These are phyloP conservation scores for Penicillium expansum DNA, from an alignment of 2,329 filamentous ascomycete genomes.

Conservation along the genomic window DNA sequence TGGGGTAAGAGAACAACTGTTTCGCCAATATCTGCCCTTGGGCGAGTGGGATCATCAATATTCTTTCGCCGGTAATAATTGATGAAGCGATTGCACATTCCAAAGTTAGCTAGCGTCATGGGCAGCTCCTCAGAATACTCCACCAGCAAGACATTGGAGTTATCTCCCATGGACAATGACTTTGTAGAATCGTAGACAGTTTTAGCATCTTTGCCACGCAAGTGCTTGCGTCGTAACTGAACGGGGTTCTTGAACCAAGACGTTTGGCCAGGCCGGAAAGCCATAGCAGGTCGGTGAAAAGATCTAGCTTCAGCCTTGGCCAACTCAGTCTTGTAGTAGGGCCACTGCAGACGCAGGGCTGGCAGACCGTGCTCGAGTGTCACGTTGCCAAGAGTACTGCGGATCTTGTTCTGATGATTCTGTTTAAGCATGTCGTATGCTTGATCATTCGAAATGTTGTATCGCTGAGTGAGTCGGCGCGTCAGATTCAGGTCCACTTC, in stretches of 20 bases:
- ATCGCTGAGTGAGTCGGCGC: slow-evolving; percentile 73
- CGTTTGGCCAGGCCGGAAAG: slow-evolving; percentile 66
- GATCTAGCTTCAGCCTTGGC: slow-evolving; percentile 69
- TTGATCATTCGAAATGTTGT: slow-evolving; percentile 95
- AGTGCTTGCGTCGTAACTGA: slow-evolving; percentile 74
- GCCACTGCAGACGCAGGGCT: slow-evolving; percentile 86
- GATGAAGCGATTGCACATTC: slow-evolving; percentile 93
- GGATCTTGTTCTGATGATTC: slow-evolving; percentile 93
- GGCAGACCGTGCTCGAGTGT: slow-evolving; percentile 94
- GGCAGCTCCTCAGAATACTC: slow-evolving; percentile 96
- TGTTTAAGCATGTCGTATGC: slow-evolving; percentile 95
- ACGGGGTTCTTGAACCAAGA: slow-evolving; percentile 72
- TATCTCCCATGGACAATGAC: slow-evolving; percentile 83
- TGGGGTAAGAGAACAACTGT: slow-evolving; percentile 83
- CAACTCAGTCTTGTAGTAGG: slow-evolving; percentile 89
- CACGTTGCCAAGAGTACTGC: slow-evolving; percentile 85
- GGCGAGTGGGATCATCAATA: slow-evolving; percentile 69
- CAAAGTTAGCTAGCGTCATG: slow-evolving; percentile 88
- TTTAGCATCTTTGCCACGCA: slow-evolving; percentile 74
- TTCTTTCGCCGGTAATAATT: slow-evolving; percentile 94
- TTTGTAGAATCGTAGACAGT: slow-evolving; percentile 77
- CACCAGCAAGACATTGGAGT: slow-evolving; percentile 80
- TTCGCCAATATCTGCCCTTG: slow-evolving; percentile 83
- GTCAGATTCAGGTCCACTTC: slow-evolving; percentile 68
- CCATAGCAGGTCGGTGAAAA: slow-evolving; percentile 78